Evolutionary conservation across 768 basidiomycete genomes (phyloP), one percentile per base, ranked within the genome.

Genomic region (Podaxis pistillaris): DNA sequence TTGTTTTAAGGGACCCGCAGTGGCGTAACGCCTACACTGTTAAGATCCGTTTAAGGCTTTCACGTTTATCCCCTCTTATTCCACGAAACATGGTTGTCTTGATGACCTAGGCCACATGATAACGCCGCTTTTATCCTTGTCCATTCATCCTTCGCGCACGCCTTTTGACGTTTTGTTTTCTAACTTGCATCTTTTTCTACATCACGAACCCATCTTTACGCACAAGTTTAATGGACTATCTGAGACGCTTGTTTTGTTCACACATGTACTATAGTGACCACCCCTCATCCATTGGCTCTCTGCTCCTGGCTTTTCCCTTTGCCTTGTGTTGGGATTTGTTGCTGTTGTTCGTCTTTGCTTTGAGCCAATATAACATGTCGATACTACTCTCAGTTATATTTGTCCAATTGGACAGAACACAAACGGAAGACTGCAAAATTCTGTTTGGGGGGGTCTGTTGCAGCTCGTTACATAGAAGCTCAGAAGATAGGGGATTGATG

Each of bases 131-230:
- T n/a, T 58, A 9, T 12, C 57, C n/a, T 36, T 49, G 26, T 13
- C 13, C 9, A n/a, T 17, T 15, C 17, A 17, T 7, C 44, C 44
- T 19, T 37, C n/a, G 8, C 33, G 24, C 28, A 26, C 33, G 24
- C 59, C 15, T 4, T 41, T 44, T 53, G 26, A 60, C 24, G 37
- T 40, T 40, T 24, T 47, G 52, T 36, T 47, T 46, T 62, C 53
- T 46, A 24, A 46, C n/a, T 55, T n/a, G 61, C 58, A 59, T 52
- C 61, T 50, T 24, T 24, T 46, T 17, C 44, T 46, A 46, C 44
- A 47, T 62, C 44, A 56, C 47, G 61, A 55, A 62, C 60, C 36
- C n/a, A 9, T 41, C 33, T 56, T 46, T 28, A 47, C 54, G 61
- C 61, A 56, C 55, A 41, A 22, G 5, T 60, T 28, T 44, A 19